Percentiles rank a stretch among this genome's conserved stretches.
phyloP scores from a whole-genome alignment of 345 rosid species.

The Adansonia digitata region DNA sequence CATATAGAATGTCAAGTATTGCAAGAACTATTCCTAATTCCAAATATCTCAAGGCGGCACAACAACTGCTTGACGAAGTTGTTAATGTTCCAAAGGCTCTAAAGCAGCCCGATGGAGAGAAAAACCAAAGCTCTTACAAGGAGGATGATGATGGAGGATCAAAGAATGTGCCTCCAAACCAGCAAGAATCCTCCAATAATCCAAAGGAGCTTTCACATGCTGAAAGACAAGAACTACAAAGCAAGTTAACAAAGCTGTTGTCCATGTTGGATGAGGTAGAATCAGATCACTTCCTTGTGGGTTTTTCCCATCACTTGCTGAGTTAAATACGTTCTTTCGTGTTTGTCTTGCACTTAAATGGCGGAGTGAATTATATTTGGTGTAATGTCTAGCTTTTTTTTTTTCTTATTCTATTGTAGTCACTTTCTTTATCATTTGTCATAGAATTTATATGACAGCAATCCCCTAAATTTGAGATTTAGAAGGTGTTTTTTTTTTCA shows the following conservation, averaged over 20 bases:
- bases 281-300: not conserved
- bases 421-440: not conserved
- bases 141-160: constrained; percentile 48
- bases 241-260: constrained; percentile 76
- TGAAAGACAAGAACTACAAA: constrained; percentile 83
- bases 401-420: too few species aligned
- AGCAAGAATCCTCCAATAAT: constrained; percentile 34
- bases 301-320: not conserved
- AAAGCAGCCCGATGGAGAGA: constrained; percentile 58
- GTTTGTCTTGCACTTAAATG: not conserved
- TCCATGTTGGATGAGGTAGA: constrained; percentile 91
- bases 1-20: constrained; percentile 44
- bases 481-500: not conserved
- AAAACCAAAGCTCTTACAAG: constrained; percentile 37
- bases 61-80: constrained; percentile 85
- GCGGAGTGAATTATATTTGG: not conserved
- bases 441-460: not conserved
- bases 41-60: constrained; percentile 84
- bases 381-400: not conserved
- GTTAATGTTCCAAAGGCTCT: constrained; percentile 82
- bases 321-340: not conserved
- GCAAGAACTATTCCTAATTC: constrained; percentile 67
- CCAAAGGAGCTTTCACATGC: constrained; percentile 63
- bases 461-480: not conserved
- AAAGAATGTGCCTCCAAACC: constrained; percentile 33